These are phyloP conservation scores for Zymoseptoria pseudotritici DNA, from an alignment of 2,329 filamentous ascomycete genomes.

Conservation along the genomic window DNA sequence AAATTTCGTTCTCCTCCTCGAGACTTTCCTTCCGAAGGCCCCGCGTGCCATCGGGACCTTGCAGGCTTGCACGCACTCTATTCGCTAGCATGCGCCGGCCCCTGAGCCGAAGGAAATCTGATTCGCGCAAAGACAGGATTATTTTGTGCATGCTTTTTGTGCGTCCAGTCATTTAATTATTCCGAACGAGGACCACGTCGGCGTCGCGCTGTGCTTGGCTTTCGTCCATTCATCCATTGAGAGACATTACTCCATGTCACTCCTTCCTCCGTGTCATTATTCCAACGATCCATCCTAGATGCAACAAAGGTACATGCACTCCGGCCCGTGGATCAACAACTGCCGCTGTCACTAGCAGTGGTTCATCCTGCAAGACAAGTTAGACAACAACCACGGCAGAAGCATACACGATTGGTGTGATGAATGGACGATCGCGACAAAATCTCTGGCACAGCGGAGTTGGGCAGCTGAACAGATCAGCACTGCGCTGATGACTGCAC, in stretches of 20 bases:
- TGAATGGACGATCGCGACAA: not conserved
- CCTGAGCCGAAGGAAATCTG: not conserved
- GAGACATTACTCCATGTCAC: not conserved
- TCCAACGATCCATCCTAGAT: not conserved
- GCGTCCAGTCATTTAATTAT: too few relatives aligned
- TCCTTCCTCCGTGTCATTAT: not conserved
- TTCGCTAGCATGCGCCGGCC: not conserved
- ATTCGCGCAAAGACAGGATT: not conserved
- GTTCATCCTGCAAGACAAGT: not conserved
- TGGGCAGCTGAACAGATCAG: not conserved
- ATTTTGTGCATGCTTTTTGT: not conserved
- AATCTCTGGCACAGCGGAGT: not conserved
- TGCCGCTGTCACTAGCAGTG: not conserved
- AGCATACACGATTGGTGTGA: not conserved
- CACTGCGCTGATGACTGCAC: too few relatives aligned
- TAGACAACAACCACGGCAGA: not conserved
- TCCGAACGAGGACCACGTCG: too few relatives aligned
- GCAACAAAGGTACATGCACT: not conserved
- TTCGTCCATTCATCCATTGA: too few relatives aligned
- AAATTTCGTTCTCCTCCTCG: not conserved
- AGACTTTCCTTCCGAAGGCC: not conserved
- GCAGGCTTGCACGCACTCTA: not conserved
- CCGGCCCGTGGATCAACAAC: not conserved
- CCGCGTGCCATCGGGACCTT: not conserved
- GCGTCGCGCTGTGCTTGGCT: too few relatives aligned